These are phyloP conservation scores for Penicillium subrubescens DNA, from an alignment of 495 filamentous ascomycete species.

Conservation along the genomic window DNA sequence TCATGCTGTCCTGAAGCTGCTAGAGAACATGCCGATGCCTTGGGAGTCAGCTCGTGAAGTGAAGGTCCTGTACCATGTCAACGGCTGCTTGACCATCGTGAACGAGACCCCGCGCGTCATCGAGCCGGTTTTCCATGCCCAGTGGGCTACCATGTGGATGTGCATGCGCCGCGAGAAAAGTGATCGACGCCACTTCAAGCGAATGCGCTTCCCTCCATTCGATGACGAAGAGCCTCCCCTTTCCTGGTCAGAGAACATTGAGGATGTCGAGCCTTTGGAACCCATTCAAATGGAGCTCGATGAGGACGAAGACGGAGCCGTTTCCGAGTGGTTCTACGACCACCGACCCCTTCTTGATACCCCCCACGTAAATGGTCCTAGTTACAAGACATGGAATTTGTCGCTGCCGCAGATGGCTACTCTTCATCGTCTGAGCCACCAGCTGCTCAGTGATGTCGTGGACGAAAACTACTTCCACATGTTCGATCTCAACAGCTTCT, in stretches of 20 bases:
- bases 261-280: constrained; percentile 96
- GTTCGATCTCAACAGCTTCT: constrained; percentile 93
- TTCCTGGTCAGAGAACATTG: constrained; percentile 98
- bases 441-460: constrained; percentile 86
- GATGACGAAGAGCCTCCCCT: constrained; percentile 98
- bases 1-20: constrained; percentile 95
- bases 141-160: constrained; percentile 99
- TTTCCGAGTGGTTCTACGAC: constrained; percentile 98
- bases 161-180: constrained; percentile 98
- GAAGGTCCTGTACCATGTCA: constrained; percentile 97
- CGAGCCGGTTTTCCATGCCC: constrained; percentile 96
- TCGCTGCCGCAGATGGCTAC: constrained; percentile 95
- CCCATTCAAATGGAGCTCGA: constrained; percentile 99
- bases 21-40: constrained; percentile 99
- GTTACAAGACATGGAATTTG: constrained; percentile 96
- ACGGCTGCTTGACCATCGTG: constrained; percentile 94
- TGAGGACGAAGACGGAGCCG: constrained; percentile 87
- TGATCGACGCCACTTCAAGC: constrained; percentile 93
- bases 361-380: constrained; percentile 91
- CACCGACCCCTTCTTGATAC: constrained; percentile 91
- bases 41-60: constrained; percentile 97
- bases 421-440: constrained; percentile 87
- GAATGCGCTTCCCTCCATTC: constrained; percentile 98
- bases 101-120: constrained; percentile 98
- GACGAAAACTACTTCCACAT: constrained; percentile 99